Percentiles rank a stretch among this genome's conserved stretches.
Evolutionary conservation across 768 basidiomycete genomes (phyloP).

Genomic region (Boletus vermiculosoides): DNA sequence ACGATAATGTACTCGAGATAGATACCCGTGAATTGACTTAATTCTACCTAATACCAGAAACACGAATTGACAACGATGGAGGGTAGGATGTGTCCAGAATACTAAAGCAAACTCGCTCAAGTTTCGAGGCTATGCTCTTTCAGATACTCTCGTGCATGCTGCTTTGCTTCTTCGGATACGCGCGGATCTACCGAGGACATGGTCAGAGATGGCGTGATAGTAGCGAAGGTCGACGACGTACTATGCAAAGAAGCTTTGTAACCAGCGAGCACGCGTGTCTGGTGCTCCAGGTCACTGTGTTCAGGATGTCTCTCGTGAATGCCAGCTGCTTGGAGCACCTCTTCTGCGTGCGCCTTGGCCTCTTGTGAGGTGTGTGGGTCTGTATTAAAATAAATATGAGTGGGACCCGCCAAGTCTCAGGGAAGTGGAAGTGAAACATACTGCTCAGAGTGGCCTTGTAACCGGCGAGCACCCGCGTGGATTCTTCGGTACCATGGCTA

Average conservation of each 20-base stretch:
- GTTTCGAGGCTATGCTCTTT: slow-evolving; percentile 26
- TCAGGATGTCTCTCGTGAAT: slow-evolving; percentile 33
- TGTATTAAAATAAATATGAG: not conserved
- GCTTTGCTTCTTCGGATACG: slow-evolving; percentile 48
- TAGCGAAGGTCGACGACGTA: slow-evolving; percentile 21
- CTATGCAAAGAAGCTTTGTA: slow-evolving; percentile 57
- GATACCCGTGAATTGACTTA: slow-evolving; percentile 1
- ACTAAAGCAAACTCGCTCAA: not conserved
- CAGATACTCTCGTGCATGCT: slow-evolving; percentile 45
- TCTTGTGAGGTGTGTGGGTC: slow-evolving; percentile 46
- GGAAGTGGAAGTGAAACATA: slow-evolving; percentile 5
- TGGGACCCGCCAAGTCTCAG: not conserved
- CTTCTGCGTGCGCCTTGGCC: slow-evolving; percentile 55
- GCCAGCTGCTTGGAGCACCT: slow-evolving; percentile 49
- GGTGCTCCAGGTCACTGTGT: slow-evolving; percentile 39
- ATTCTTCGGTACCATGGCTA: not conserved
- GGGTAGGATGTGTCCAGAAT: not conserved
- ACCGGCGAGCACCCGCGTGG: slow-evolving; percentile 38
- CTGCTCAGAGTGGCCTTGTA: slow-evolving; percentile 52
- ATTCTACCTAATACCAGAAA: slow-evolving; percentile 1
- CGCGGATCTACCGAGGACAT: slow-evolving; percentile 37
- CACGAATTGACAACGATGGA: not conserved
- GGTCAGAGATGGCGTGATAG: not conserved
- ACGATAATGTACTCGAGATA: not conserved
- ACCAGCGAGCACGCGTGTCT: slow-evolving; percentile 49